phyloP scores from a whole-genome alignment of 352 stramenopile genomes.

The Pythium brachiatum region DNA sequence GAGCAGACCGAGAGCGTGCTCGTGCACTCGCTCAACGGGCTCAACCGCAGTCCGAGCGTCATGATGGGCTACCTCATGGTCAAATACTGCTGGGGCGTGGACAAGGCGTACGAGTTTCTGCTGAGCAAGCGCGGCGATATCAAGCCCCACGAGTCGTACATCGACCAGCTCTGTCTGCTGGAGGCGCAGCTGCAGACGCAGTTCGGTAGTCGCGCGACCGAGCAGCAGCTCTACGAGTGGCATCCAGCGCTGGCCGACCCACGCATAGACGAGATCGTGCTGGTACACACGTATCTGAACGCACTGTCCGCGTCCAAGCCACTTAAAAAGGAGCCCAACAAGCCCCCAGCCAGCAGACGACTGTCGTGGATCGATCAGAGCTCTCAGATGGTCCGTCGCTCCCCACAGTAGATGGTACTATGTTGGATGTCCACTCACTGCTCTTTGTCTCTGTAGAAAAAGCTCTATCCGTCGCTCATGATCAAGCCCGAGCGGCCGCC shows the following conservation, averaged over 20 bases:
- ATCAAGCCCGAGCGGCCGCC: constrained; percentile 65
- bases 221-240: constrained; percentile 79
- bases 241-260: constrained; percentile 36
- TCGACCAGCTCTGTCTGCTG: constrained; percentile 67
- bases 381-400: constrained; percentile 45
- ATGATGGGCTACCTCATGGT: constrained; percentile 91
- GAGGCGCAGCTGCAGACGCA: constrained; percentile 62
- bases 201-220: constrained; percentile 37
- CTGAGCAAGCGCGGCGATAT: constrained; percentile 85
- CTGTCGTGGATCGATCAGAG: constrained; percentile 76
- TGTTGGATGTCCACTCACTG: background rate
- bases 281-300: constrained; percentile 82
- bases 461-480: constrained; percentile 50
- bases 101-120: constrained; percentile 92
- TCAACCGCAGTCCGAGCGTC: constrained; percentile 76
- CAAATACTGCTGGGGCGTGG: constrained; percentile 90
- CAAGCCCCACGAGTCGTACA: constrained; percentile 74
- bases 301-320: constrained; percentile 25
- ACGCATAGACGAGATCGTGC: constrained; percentile 64
- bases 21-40: constrained; percentile 84
- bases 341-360: constrained; percentile 26
- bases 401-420: background rate
- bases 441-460: constrained; percentile 33
- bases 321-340: constrained; percentile 24
- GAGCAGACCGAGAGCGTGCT: constrained; percentile 85